Percentiles rank a stretch among this genome's conserved stretches.
phyloP scores from a whole-genome alignment of 352 stramenopile species.

The Blastocystis sp. region DNA sequence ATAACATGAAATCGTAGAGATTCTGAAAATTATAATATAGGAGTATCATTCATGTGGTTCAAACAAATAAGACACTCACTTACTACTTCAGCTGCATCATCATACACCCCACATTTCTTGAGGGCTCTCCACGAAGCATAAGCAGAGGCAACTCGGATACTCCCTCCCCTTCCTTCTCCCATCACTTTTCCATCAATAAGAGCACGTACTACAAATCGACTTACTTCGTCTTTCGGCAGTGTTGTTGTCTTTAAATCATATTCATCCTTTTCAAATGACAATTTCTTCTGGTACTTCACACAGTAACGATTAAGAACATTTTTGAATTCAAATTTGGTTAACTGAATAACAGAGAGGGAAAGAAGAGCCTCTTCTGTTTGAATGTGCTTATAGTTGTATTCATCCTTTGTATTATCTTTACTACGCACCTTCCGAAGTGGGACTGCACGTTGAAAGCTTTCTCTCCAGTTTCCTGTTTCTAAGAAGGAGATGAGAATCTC shows the following conservation, averaged over 20 bases:
- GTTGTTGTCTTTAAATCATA: background rate
- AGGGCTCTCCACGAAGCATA: constrained; percentile 47
- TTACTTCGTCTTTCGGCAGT: background rate
- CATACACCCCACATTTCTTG: background rate
- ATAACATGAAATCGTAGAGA: too few species aligned
- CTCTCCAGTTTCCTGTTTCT: background rate
- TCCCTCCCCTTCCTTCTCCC: background rate
- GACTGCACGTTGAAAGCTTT: background rate
- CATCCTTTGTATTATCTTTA: background rate
- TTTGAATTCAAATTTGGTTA: constrained; percentile 42
- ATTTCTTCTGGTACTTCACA: constrained; percentile 13
- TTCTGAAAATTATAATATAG: too few species aligned
- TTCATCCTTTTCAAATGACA: constrained; percentile 9
- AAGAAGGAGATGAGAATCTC: constrained; percentile 10
- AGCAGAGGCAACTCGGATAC: background rate
- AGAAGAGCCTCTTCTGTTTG: background rate
- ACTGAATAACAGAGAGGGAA: background rate
- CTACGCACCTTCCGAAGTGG: background rate
- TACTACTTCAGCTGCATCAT: background rate
- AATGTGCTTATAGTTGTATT: background rate
- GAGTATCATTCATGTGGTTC: background rate
- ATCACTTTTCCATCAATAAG: constrained; percentile 6
- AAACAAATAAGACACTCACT: constrained; percentile 41
- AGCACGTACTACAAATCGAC: background rate
- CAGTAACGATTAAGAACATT: background rate